These are phyloP conservation scores for Cryptococcus floricola DNA, from an alignment of 1,284 basidiomycete genomes.

Conservation along the genomic window DNA sequence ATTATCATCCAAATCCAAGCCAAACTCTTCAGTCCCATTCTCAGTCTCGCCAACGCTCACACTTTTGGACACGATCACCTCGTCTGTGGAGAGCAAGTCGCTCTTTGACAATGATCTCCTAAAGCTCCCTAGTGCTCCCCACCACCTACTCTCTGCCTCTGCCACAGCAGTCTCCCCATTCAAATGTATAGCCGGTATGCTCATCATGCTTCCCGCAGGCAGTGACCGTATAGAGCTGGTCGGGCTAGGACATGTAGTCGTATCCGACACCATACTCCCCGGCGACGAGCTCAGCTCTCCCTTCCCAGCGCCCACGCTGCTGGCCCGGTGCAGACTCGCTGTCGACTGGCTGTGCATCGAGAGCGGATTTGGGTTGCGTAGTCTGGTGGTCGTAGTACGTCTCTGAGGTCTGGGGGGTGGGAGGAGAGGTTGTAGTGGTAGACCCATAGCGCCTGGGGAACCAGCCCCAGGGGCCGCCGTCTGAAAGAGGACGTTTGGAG, in stretches of 20 bases:
- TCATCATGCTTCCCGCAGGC: not conserved
- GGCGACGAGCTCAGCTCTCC: slow-evolving; percentile 15
- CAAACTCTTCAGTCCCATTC: not conserved
- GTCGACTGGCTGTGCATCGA: slow-evolving; percentile 6
- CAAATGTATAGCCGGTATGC: not conserved
- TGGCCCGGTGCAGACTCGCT: not conserved
- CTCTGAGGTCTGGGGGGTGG: slow-evolving; percentile 9
- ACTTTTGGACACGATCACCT: not conserved
- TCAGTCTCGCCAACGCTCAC: not conserved
- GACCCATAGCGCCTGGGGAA: slow-evolving; percentile 9
- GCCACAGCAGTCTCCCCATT: not conserved
- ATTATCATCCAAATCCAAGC: slow-evolving; percentile 6
- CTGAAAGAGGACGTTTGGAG: slow-evolving; percentile 12
- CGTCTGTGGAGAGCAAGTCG: not conserved
- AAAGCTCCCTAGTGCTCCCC: slow-evolving; percentile 1
- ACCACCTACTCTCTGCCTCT: slow-evolving; percentile 5
- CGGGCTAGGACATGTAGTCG: slow-evolving; percentile 14
- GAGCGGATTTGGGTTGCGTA: slow-evolving; percentile 19
- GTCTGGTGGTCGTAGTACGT: slow-evolving; percentile 13
- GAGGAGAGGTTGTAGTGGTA: slow-evolving; percentile 11
- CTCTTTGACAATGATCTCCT: not conserved
- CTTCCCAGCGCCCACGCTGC: not conserved
- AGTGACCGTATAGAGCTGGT: slow-evolving; percentile 15
- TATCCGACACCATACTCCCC: slow-evolving; percentile 14
- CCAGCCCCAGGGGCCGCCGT: not conserved